Evolutionary conservation across 176 grass and related monocot species (phyloP), one percentile per base, ranked within the genome.

Genomic region (Ensete ventricosum): DNA sequence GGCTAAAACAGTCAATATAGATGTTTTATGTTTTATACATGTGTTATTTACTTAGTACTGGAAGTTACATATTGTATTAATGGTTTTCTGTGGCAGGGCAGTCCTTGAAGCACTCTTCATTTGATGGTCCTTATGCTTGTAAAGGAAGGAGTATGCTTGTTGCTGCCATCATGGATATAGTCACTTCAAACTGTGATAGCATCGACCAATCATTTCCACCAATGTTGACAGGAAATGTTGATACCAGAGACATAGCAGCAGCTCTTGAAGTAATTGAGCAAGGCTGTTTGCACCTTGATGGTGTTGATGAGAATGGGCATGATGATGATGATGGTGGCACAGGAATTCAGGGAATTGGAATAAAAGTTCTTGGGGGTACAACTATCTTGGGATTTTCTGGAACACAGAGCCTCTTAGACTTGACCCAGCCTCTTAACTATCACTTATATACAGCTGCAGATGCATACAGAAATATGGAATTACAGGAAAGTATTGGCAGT

Each of bases 121-220:
- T 87, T 52, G 84, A 91, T 86, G 82, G 78, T 78, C 78, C 69
- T 67, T 84, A 87, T 81, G 74, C 78, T 73, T 89, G 88, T 57
- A 93, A 88, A 85, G 94, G 90, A 79, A 89, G 90, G 74, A 98
- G 94, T 84, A 93, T 98, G 94, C 94, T 98, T 85, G 94, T 98
- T 75, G 88, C 94, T 69, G 88, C 94, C 55, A 85, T 98, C 68
- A 98, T 98, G 94, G 94, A 98, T 79, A 83, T 98, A 60, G 82
- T 98, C 72, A 93, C 94, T 21, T 93, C 94, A 8, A 90, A 98
- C 72, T 98, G 90, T 49, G 90, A 93, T 71, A 93, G 82, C 64
- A 52, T 84, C 74, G 84, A 98, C 24, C 85, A 77, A 69, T 87
- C 75, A n/a, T 88, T 98, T 78, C 84, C 80, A 27, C 84, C 94